phyloP scores from a whole-genome alignment of 2,329 filamentous ascomycete genomes.

The Nannizziopsis arthrosporioides region DNA sequence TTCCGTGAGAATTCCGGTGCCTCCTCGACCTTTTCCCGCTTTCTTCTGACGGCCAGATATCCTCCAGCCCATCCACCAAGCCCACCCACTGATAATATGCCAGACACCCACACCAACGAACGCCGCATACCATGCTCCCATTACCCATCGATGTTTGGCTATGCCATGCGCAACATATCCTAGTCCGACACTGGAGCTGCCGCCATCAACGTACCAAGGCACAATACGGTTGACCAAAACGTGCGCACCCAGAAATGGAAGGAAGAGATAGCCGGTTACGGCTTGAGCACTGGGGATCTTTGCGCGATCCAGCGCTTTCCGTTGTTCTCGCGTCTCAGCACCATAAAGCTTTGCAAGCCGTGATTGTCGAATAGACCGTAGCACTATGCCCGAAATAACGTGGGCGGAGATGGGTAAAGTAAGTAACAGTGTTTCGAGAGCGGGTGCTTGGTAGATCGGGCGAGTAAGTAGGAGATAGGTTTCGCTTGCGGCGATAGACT shows the following conservation, averaged over 20 bases:
- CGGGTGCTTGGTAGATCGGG: conserved; percentile 77
- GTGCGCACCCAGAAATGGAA: conserved; percentile 57
- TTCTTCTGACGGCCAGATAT: conserved; percentile 23
- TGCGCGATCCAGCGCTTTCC: conserved; percentile 22
- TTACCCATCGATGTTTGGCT: conserved; percentile 53
- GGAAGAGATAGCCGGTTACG: conserved; percentile 58
- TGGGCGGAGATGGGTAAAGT: conserved; percentile 63
- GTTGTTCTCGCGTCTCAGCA: conserved; percentile 47
- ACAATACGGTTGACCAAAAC: conserved; percentile 63
- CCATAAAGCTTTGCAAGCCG: conserved; percentile 67
- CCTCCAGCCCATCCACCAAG: conserved; percentile 61
- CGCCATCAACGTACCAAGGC: conserved; percentile 66
- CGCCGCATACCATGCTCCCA: conserved; percentile 57
- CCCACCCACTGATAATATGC: conserved; percentile 74
- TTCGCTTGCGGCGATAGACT: conserved; percentile 62
- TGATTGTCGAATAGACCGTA: conserved; percentile 62
- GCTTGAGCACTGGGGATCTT: conserved; percentile 60
- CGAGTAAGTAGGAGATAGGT: conserved; percentile 80
- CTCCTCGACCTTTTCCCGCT: conserved; percentile 20
- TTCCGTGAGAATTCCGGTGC: conserved; percentile 24
- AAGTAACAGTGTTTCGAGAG: conserved; percentile 69
- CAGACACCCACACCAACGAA: conserved; percentile 57
- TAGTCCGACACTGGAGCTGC: conserved; percentile 73
- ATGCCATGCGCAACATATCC: conserved; percentile 80
- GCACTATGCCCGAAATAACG: conserved; percentile 60